Conservation (phyloP, 148 eudicot genomes). For the Fallopia convolvulus region DNA sequence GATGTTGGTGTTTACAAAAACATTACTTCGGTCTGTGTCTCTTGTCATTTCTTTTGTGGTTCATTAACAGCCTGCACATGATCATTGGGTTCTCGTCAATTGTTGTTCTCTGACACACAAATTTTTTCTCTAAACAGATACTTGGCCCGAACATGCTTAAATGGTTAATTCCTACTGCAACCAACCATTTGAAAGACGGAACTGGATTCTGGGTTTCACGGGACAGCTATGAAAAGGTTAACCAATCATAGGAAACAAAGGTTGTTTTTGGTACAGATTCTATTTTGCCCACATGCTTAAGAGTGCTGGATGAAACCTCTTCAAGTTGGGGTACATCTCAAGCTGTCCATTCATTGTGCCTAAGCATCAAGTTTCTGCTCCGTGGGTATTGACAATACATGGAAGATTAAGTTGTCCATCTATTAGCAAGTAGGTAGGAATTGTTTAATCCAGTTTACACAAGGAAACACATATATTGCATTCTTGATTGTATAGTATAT, state of each 20-base stretch:
- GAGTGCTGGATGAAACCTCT: not conserved
- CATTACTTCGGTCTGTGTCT: constrained; percentile 31
- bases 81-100: not conserved
- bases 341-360: not conserved
- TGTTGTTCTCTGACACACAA: not conserved
- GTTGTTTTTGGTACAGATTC: not conserved
- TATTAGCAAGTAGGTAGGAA: not conserved
- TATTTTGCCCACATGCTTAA: not conserved
- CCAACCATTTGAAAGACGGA: constrained; percentile 56
- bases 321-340: not conserved
- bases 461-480: not conserved
- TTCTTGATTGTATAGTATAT: not conserved
- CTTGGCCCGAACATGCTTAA: constrained; percentile 55
- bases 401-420: not conserved
- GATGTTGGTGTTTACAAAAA: constrained; percentile 59
- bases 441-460: not conserved
- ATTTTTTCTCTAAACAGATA: constrained; percentile 28
- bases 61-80: not conserved
- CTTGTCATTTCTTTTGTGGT: not conserved
- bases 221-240: constrained; percentile 17
- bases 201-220: constrained; percentile 45
- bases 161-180: constrained; percentile 55
- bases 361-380: not conserved
- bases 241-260: constrained; percentile 1
- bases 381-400: not conserved